A percentile compares a stretch with the other conserved stretches of the same genome.
Evolutionary conservation across 768 basidiomycete species (phyloP).

Genomic region (Hirschioporus abietinus): DNA sequence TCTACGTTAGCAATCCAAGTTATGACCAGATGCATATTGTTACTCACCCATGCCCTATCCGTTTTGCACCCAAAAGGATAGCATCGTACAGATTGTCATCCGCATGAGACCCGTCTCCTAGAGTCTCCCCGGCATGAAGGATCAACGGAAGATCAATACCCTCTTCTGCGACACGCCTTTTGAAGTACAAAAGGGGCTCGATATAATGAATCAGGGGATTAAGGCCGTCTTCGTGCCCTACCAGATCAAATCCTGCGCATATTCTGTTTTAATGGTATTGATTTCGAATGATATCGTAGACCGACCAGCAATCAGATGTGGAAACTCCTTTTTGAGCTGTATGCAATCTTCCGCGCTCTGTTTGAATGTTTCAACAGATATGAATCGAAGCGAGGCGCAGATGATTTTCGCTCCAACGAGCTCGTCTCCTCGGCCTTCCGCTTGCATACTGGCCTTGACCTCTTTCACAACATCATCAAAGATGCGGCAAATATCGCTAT

Average conservation of each 20-base stretch:
- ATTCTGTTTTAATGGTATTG: not conserved
- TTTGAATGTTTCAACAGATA: slow-evolving; percentile 50
- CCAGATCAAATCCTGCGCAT: slow-evolving; percentile 65
- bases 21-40: not conserved
- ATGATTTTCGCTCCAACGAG: slow-evolving; percentile 66
- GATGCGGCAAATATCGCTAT: slow-evolving; percentile 51
- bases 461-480: slow-evolving; percentile 49
- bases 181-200: slow-evolving; percentile 54
- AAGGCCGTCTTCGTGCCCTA: slow-evolving; percentile 62
- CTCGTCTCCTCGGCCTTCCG: slow-evolving; percentile 49
- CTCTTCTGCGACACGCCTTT: slow-evolving; percentile 47
- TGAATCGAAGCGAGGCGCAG: slow-evolving; percentile 56
- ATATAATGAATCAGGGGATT: slow-evolving; percentile 60
- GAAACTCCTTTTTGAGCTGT: slow-evolving; percentile 65
- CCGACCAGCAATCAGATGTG: slow-evolving; percentile 65
- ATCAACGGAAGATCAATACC: slow-evolving; percentile 69
- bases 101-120: slow-evolving; percentile 66
- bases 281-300: not conserved
- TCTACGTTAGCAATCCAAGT: not conserved
- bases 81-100: slow-evolving; percentile 78
- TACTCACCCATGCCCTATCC: slow-evolving; percentile 74
- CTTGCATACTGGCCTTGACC: slow-evolving; percentile 45
- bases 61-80: slow-evolving; percentile 68
- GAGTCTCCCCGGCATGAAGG: slow-evolving; percentile 77
- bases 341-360: slow-evolving; percentile 75